phyloP scores from a whole-genome alignment of 257 asterid genomes.

The Nemophila menziesii region DNA sequence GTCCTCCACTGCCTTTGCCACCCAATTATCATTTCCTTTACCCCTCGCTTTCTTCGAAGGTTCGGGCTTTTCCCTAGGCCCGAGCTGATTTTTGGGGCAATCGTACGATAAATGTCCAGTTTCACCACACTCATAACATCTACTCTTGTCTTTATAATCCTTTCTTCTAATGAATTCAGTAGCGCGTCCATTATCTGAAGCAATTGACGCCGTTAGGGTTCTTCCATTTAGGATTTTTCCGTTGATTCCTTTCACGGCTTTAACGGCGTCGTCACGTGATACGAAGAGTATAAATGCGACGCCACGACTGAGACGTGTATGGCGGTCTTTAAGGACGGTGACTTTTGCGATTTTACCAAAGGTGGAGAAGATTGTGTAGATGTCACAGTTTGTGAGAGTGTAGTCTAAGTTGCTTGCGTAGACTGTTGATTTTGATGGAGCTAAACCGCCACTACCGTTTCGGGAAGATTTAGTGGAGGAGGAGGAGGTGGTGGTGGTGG shows the following conservation, averaged over 20 bases:
- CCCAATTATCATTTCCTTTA: slow-evolving; percentile 12
- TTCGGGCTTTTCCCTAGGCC: slow-evolving; percentile 76
- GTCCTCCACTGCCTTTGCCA: slow-evolving; percentile 33
- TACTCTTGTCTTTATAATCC: slow-evolving; percentile 84
- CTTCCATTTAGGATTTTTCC: slow-evolving; percentile 62
- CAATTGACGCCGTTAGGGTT: slow-evolving; percentile 79
- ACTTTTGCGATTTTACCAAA: slow-evolving; percentile 95
- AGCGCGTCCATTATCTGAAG: slow-evolving; percentile 88
- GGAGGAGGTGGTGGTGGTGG: slow-evolving; percentile 24
- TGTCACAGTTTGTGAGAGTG: slow-evolving; percentile 78
- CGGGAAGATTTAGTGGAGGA: slow-evolving; percentile 29
- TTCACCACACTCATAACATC: slow-evolving; percentile 92
- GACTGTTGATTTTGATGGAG: slow-evolving; percentile 91
- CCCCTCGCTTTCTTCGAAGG: slow-evolving; percentile 58
- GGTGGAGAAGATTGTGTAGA: slow-evolving; percentile 87
- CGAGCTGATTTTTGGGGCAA: slow-evolving; percentile 71
- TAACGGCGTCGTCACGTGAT: slow-evolving; percentile 61
- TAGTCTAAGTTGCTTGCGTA: slow-evolving; percentile 83
- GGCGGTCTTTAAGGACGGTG: slow-evolving; percentile 79
- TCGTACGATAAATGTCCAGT: slow-evolving; percentile 89
- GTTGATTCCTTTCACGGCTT: slow-evolving; percentile 64
- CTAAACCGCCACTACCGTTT: slow-evolving; percentile 63
- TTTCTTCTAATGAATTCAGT: slow-evolving; percentile 73
- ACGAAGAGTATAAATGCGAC: slow-evolving; percentile 82
- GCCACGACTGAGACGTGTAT: slow-evolving; percentile 76